Conservation (phyloP, 2,329 filamentous ascomycete genomes). For the Monosporascus sp. region DNA sequence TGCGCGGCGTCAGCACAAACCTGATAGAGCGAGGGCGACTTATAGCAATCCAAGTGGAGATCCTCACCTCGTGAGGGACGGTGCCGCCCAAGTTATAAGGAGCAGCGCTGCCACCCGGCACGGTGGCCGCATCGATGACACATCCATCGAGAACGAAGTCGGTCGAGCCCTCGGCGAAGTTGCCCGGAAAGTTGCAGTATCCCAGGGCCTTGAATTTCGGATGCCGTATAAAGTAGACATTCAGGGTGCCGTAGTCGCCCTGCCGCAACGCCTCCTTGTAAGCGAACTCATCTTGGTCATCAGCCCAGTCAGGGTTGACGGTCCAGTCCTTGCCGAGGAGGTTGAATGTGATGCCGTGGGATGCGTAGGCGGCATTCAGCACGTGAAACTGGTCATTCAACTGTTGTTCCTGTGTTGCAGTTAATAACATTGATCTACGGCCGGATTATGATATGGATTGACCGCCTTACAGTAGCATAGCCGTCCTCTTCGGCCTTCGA, state of each 20-base stretch:
- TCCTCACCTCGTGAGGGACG: slow-evolving; percentile 27
- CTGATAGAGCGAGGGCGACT: background rate
- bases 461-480: slow-evolving; percentile 28
- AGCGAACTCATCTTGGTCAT: slow-evolving; percentile 29
- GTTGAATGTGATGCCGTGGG: slow-evolving; percentile 39
- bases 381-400: slow-evolving; percentile 36
- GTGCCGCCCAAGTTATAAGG: slow-evolving; percentile 31
- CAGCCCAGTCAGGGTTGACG: slow-evolving; percentile 41
- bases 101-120: slow-evolving; percentile 20
- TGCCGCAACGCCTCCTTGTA: slow-evolving; percentile 42
- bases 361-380: slow-evolving; percentile 39
- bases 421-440: slow-evolving; percentile 6
- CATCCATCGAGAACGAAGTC: slow-evolving; percentile 32
- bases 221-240: slow-evolving; percentile 39
- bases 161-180: slow-evolving; percentile 24
- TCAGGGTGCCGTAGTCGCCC: slow-evolving; percentile 39
- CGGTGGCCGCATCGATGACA: slow-evolving; percentile 18
- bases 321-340: slow-evolving; percentile 38
- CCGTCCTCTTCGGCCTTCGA: slow-evolving; percentile 24
- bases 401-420: slow-evolving; percentile 24
- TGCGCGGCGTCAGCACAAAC: background rate
- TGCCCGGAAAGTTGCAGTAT: slow-evolving; percentile 41
- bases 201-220: slow-evolving; percentile 30
- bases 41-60: too few species aligned
- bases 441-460: background rate